Base-by-base conservation (phyloP, 495 filamentous ascomycete genomes). In the Cercophora newfieldiana region DNA sequence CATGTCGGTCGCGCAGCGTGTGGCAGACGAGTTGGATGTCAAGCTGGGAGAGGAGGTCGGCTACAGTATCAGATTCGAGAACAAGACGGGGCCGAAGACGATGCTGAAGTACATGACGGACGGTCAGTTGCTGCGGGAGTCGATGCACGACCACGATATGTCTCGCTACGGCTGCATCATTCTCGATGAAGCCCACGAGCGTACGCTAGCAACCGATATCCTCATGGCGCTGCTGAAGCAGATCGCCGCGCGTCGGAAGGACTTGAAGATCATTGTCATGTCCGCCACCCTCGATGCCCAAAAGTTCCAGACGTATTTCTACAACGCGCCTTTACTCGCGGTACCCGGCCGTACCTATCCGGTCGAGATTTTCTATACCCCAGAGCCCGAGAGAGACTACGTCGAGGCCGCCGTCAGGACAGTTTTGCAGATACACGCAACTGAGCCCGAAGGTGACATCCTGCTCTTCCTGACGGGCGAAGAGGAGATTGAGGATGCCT, bases 51-150 rank as follows among this genome's bases (percentile, higher is more conserved):
- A 97, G 65, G 96, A 99, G 75, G 94, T 99, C 63, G 96, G 96
- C 76, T 99, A 98, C 82, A 97, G 90, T 77, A 98, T 99, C 71
- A 93, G 96, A 79, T 99, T 99, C 79, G 96, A 98, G 77, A 95
- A 99, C 76, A 92, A 89, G 79, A 98, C 96, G 0, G 85, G 92
- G 50, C 85, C 87, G 61, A 97, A 92, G 78, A 99, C 96, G 8
- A 85, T 97, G 47, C 81, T 99, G 56, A 99, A 98, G 81, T 99
- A 99, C 81, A 98, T 99, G 96, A 99, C 96, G 29, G 96, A 99
- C 76, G 96, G 96, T 88, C 98, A 98, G 95, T 87, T 99, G 69
- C 81, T 98, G 74, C 84, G 96, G 68, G 96, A 99, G 81, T 93
- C 96, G 31, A 99, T 99, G 96, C 88, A 96, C 79, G 96, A 99